Evolutionary conservation across 2,329 filamentous ascomycete genomes (phyloP), one percentile per base, ranked within the genome.

Genomic region (Knufia fluminis): DNA sequence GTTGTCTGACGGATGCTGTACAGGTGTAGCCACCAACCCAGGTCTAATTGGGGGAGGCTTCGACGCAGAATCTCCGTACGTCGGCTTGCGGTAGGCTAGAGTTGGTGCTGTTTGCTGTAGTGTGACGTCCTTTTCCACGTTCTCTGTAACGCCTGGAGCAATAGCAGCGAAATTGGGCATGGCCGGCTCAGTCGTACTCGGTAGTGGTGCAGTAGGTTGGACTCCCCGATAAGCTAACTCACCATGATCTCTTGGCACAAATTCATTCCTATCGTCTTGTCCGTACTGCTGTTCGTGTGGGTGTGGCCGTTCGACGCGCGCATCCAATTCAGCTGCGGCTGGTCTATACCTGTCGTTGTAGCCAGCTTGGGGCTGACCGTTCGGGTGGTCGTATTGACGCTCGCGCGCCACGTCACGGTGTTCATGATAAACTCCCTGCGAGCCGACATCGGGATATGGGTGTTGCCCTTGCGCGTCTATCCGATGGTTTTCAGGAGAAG

Each of bases 161-260:
- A 76, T 73, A 2, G 73, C 74, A 59, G 80, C 77, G 56, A 82
- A 82, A 55, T 83, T 76, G 2, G 79, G 79, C 77, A 82, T 63
- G 48, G 54, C 57, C 56, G 58, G 52, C 40, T 63, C 59, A 26
- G 52, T 17, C 8, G 36, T 7, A 17, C 14, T 12, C 8, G 32
- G 7, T 8, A 8, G 22, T n/a, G 36, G 24, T 20, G n/a, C 28
- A 8, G 33, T 9, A 10, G 33, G 38, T 31, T 32, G 26, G 6
- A 44, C 19, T 3, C 32, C 42, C 24, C 40, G 28, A 20, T 46
- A 47, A 12, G 43, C 20, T 17, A 20, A 16, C 8, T 12, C 24
- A 12, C 17, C 40, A 36, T 32, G 31, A 48, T 42, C 35, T 31
- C 19, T 52, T 42, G 60, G 59, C 48, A 60, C 60, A 43, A 31